These are phyloP conservation scores for Astragalus membranaceus DNA, from an alignment of 306 rosid genomes.

Conservation along the genomic window DNA sequence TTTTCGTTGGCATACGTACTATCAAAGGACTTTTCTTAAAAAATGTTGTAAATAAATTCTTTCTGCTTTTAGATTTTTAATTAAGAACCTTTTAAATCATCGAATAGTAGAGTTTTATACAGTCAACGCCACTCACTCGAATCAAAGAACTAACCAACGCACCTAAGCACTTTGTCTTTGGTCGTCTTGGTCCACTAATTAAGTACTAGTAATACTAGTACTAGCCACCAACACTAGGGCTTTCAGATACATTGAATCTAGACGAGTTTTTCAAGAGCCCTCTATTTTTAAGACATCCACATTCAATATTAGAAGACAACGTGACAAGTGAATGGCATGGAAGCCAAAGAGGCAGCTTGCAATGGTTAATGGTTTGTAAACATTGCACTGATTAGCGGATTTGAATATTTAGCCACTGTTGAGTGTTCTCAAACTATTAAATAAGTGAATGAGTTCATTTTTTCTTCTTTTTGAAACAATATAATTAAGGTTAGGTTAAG, in stretches of 20 bases:
- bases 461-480: too few relatives aligned
- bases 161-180: slow-evolving; percentile 1
- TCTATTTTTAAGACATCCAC: background rate
- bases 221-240: background rate
- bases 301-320: background rate
- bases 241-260: slow-evolving; percentile 23
- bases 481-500: too few relatives aligned
- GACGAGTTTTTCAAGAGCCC: slow-evolving; percentile 9
- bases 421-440: too few relatives aligned
- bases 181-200: slow-evolving; percentile 25
- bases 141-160: slow-evolving; percentile 11
- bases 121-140: slow-evolving; percentile 18
- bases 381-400: background rate
- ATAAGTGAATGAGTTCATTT: too few relatives aligned
- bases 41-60: too few relatives aligned
- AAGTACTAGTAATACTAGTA: background rate
- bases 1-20: too few relatives aligned
- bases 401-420: background rate
- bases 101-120: background rate
- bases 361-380: slow-evolving; percentile 2
- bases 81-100: too few relatives aligned
- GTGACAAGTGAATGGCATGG: slow-evolving; percentile 8
- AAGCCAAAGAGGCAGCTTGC: background rate
- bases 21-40: too few relatives aligned
- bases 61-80: too few relatives aligned